Conservation (phyloP, 2,329 filamentous ascomycete genomes). For the Colletotrichum filicis region DNA sequence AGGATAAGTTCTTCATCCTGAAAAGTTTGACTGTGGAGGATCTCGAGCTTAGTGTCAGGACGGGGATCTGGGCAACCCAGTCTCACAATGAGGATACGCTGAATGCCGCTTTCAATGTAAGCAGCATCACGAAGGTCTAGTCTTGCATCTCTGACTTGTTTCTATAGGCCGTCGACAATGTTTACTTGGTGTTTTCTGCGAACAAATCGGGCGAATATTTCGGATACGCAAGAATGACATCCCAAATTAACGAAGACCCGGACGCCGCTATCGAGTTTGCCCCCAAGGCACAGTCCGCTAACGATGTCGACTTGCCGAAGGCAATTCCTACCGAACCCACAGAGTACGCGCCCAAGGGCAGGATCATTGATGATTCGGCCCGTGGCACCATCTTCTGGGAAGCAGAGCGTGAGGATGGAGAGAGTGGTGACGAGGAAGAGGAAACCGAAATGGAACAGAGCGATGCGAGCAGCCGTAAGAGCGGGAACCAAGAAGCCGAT, state of each 20-base stretch:
- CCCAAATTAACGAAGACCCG: conserved; percentile 82
- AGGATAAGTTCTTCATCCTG: conserved; percentile 88
- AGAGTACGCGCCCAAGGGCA: conserved; percentile 80
- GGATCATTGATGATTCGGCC: conserved; percentile 91
- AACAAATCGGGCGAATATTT: conserved; percentile 99
- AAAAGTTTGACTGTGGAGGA: conserved; percentile 95
- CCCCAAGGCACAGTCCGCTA: conserved; percentile 68
- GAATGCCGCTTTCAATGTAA: conserved; percentile 85
- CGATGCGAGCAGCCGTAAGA: conserved; percentile 40
- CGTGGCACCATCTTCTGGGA: conserved; percentile 99
- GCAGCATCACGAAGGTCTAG: conserved; percentile 35
- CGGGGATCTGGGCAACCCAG: conserved; percentile 93
- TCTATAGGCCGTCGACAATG: conserved; percentile 77
- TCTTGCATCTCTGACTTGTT: conserved; percentile 15
- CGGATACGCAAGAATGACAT: conserved; percentile 91
- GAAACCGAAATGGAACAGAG: conserved; percentile 58
- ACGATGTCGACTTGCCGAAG: conserved; percentile 76
- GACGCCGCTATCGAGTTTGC: conserved; percentile 76
- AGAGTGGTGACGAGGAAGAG: conserved; percentile 58
- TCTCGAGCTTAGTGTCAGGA: conserved; percentile 86
- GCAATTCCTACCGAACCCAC: conserved; percentile 84
- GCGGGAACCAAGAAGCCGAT: conserved; percentile 53
- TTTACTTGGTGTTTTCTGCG: conserved; percentile 93
- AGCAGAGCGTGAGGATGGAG: conserved; percentile 70
- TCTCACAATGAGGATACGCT: conserved; percentile 89